Base-by-base conservation (phyloP, 2,329 filamentous ascomycete species). In the Colletotrichum lini region DNA sequence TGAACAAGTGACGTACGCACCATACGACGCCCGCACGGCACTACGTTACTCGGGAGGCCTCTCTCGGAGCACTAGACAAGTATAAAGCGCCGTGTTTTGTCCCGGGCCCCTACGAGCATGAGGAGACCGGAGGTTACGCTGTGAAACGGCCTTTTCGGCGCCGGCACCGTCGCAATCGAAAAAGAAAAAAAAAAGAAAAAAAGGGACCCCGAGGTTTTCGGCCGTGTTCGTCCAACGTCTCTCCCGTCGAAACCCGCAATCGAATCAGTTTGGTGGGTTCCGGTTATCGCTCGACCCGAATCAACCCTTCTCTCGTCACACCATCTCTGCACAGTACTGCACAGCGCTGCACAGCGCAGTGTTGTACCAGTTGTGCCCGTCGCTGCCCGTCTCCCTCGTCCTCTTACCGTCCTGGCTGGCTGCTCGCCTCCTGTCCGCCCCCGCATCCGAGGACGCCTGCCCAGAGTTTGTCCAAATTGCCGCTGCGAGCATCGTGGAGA, bases 51-150 rank as follows among this genome's bases (percentile, higher is more conserved):
- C 18, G n/a, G 64, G 68, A 71, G 68, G 68, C 68, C 68, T 71
- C 68, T 71, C 68, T 71, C 23, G 26, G 10, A 47, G 68, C 58
- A 35, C 52, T 63, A 26, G 58, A 57, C 58, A 53, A 59, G 56
- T 71, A 71, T 71, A 71, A 71, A 71, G 65, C 68, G 53, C 65
- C 68, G 58, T 71, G 52, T 68, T 52, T 54, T 58, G 68, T 68
- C 68, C 68, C 18, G 44, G 63, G 30, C 2, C 16, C 30, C 62
- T 18, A 35, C 8, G 30, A 35, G 8, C 30, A n/a, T 23, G 4
- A 8, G 35, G 38, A 23, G 30, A 40, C 21, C n/a, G 42, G 42
- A 26, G 50, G 56, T 7, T 18, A 30, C 13, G 16, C 42, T n/a
- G 42, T 15, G 9, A 15, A 58, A 15, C 7, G 58, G 8, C 30